Evolutionary conservation across 1,284 basidiomycete genomes (phyloP), one percentile per base, ranked within the genome.

Genomic region (Pyrrhoderma lamaoense): DNA sequence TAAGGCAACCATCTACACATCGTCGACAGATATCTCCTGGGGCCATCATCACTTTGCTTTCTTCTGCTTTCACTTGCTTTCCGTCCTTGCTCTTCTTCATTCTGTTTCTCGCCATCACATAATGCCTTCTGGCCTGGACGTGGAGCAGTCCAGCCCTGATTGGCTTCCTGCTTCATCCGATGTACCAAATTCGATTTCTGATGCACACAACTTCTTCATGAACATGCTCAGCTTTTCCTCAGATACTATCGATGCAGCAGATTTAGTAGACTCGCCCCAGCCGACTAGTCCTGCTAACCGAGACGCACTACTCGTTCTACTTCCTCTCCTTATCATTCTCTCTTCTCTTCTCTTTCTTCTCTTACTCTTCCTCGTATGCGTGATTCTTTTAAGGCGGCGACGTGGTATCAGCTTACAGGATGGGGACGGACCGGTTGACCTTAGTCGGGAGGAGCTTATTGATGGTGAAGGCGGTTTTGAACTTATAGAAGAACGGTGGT

Each of bases 261-360:
- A 56, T 38, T 37, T 52, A 8, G 45, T 56, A 22, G 51, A 52
- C 27, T 44, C n/a, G 21, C 53, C 49, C 13, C 45, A 55, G 49
- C 39, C 50, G 3, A 45, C 50, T 16, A 14, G 27, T 34, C 51
- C 57, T 31, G 45, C 45, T 38, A 50, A 54, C 40, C 49, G 55
- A 22, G 79, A 86, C 62, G 76, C 85, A 19, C 78, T 91, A 56
- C 77, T 89, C 61, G 80, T 96, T 60, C 82, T 94, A 47, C 77
- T 97, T 8, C 93, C 93, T 22, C 79, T 96, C 54, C 81, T 96
- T 63, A 89, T 96, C 67, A 85, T 99, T 43, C 79, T 97, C 45
- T 87, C 89, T 31, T 93, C 92, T 1, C 85, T 99, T 59, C 80
- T 99, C 54, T 88, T 98, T 65, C 82, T 98, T 42, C 81, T 96